Evolutionary conservation across 1,284 basidiomycete species (phyloP).

Genomic region (Moesziomyces globuligerus): DNA sequence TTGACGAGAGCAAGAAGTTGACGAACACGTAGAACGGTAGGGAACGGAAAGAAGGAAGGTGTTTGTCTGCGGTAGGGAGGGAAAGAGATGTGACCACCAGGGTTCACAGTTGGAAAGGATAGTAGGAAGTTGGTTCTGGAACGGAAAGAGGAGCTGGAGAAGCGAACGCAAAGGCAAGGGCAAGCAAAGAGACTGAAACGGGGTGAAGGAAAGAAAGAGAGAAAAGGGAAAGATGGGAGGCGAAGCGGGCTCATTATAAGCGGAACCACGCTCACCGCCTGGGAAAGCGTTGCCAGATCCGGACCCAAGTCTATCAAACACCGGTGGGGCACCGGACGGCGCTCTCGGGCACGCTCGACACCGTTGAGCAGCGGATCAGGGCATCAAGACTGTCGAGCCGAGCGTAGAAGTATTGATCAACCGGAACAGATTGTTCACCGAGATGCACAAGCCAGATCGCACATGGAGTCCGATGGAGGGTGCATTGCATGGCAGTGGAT

Average conservation of each 20-base stretch:
- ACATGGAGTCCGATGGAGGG: background rate
- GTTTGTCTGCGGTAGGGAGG: conserved; percentile 14
- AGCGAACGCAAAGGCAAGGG: conserved; percentile 33
- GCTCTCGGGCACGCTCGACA: background rate
- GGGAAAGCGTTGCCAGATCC: background rate
- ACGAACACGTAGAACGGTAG: background rate
- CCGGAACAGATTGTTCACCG: background rate
- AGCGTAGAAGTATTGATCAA: conserved; percentile 19
- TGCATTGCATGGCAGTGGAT: background rate
- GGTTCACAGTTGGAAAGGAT: conserved; percentile 39
- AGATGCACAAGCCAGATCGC: background rate
- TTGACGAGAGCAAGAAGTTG: background rate
- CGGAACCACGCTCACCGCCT: conserved; percentile 4
- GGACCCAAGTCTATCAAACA: conserved; percentile 1
- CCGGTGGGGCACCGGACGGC: conserved; percentile 2
- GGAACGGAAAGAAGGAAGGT: conserved; percentile 5
- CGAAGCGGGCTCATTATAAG: conserved; percentile 14
- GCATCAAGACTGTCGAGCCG: background rate
- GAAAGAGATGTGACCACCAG: conserved; percentile 42
- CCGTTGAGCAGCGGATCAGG: background rate
- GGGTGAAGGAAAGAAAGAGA: conserved; percentile 22
- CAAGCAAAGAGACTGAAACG: conserved; percentile 37
- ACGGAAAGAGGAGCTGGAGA: conserved; percentile 29
- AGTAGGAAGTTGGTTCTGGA: conserved; percentile 17
- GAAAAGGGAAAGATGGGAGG: background rate